Base-by-base conservation (phyloP, 345 rosid species). In the Streptanthus diversifolius region DNA sequence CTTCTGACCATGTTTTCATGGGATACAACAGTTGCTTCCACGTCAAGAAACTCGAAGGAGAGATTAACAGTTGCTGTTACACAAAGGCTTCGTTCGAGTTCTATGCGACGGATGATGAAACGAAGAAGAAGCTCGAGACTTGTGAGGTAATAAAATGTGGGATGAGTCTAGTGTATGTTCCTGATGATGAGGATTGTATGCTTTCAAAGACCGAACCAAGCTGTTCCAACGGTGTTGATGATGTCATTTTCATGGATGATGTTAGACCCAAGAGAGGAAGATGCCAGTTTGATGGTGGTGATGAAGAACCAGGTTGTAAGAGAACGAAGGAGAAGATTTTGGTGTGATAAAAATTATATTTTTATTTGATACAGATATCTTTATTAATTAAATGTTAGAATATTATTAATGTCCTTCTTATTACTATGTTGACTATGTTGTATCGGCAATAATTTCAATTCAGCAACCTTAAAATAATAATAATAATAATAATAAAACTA, bases 121-220 rank as follows among this genome's bases (percentile, higher is more conserved):
- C 27, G 8, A 65, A 14, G 4, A 54, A 52, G 40, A 62, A 63
- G 51, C 8, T 79, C 14, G 69, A 75, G 18, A 60, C 39, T 22
- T 75, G 68, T 53, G 74, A 68, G 19, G 68, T 79, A 27, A 64
- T 66, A 10, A 62, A 70, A 59, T 68, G 72, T 73, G 81, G 81
- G 29, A 66, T 79, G 63, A 55, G 67, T 68, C 44, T 73, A 63
- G 54, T 78, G 40, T 70, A 77, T 56, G 69, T 39, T 75, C 63
- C 62, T 68, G 64, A 68, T 22, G 79, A 61, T 60, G 74, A 68
- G 24, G 63, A 36, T 5, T 60, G 69, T 68, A 51, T 41, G 39
- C 52, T 68, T 60, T 41, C 17, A n/a, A 61, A 13, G 57, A 41
- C 49, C 0, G 41, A 43, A 61, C 18, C 32, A 75, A 75, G 49